Conservation (phyloP, 2,329 filamentous ascomycete species). For the Neonectria punicea region DNA sequence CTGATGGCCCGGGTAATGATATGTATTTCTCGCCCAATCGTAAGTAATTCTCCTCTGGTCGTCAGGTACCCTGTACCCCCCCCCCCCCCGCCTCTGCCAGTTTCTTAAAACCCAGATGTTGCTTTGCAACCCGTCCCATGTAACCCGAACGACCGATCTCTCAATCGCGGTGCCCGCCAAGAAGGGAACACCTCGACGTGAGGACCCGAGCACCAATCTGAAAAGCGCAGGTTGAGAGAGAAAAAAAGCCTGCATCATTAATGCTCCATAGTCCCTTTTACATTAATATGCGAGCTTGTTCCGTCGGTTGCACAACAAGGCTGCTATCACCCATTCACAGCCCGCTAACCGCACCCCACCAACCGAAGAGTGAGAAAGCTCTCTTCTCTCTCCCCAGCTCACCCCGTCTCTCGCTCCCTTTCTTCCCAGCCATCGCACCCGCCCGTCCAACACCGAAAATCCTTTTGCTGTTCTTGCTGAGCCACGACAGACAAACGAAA, state of each 20-base stretch:
- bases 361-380: neutral
- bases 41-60: neutral
- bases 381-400: neutral
- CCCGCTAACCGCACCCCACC: constrained; percentile 6
- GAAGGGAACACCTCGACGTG: neutral
- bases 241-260: no score
- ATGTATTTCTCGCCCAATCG: neutral
- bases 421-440: neutral
- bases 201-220: neutral
- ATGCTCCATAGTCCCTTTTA: neutral
- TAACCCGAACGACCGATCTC: neutral
- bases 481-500: neutral
- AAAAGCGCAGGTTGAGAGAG: neutral
- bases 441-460: neutral
- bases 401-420: neutral
- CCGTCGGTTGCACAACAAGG: neutral
- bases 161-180: neutral
- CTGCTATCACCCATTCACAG: neutral
- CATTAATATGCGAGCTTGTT: neutral
- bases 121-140: neutral
- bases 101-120: neutral
- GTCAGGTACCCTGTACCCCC: neutral
- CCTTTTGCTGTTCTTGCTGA: no score
- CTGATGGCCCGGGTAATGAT: neutral
- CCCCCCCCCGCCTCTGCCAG: neutral